Evolutionary conservation across 2,329 filamentous ascomycete genomes (phyloP).

Genomic region (Alternaria sp.): DNA sequence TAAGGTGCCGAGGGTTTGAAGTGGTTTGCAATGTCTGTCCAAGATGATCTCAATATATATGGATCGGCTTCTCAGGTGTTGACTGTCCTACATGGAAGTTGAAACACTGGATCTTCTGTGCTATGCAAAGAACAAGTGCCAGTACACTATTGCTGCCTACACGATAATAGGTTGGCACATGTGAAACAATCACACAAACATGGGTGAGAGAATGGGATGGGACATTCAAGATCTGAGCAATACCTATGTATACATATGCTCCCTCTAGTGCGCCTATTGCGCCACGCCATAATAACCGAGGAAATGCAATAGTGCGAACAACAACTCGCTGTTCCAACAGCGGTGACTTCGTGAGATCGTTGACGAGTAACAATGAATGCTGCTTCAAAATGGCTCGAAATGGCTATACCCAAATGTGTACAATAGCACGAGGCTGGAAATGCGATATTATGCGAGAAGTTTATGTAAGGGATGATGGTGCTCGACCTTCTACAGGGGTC

Average conservation of each 20-base stretch:
- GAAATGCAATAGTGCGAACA: background rate
- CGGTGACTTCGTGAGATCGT: background rate
- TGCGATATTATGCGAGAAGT: background rate
- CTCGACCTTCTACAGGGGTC: conserved; percentile 30
- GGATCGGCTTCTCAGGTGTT: no score
- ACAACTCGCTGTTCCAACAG: background rate
- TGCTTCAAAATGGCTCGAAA: background rate
- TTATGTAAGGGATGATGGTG: conserved; percentile 21
- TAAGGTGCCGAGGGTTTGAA: no score
- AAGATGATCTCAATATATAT: no score
- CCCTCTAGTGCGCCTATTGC: background rate
- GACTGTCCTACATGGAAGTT: no score
- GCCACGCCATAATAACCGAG: background rate
- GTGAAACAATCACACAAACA: background rate
- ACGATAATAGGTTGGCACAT: no score
- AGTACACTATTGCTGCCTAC: no score
- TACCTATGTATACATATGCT: background rate
- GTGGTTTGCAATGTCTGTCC: no score
- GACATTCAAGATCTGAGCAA: background rate
- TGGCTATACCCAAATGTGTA: background rate
- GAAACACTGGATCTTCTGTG: no score
- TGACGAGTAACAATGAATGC: background rate
- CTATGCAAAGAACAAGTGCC: no score
- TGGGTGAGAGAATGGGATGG: background rate
- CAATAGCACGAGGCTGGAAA: background rate